A percentile compares a stretch with the other conserved stretches of the same genome.
Conservation (phyloP, 371 early-diverging fungal genomes). For the Smittium culicis region DNA sequence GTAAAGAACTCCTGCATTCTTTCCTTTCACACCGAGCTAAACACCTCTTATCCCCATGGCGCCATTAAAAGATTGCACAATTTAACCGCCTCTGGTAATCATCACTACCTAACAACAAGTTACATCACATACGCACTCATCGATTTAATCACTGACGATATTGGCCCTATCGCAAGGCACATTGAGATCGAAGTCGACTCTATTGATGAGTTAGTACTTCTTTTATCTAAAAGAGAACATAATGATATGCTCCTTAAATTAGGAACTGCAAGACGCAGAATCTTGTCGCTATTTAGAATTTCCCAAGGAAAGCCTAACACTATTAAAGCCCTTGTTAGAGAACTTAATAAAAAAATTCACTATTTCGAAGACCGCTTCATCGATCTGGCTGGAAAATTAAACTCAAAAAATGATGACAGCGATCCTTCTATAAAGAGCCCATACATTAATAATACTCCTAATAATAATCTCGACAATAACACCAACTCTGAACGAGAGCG, state of each 20-base stretch:
- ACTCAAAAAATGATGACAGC: background rate
- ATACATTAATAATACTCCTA: no score
- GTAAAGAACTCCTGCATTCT: constrained; percentile 24
- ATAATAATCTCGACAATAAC: no score
- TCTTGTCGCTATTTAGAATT: constrained; percentile 54
- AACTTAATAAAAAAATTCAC: constrained; percentile 42
- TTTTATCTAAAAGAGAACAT: constrained; percentile 73
- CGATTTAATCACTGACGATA: constrained; percentile 65
- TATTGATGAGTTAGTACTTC: constrained; percentile 76
- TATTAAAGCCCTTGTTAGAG: constrained; percentile 49
- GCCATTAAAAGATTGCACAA: constrained; percentile 15
- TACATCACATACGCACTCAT: constrained; percentile 42
- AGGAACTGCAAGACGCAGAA: constrained; percentile 59
- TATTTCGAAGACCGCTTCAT: constrained; percentile 6
- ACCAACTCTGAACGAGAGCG: background rate
- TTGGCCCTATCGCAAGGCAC: constrained; percentile 54
- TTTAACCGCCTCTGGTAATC: constrained; percentile 10
- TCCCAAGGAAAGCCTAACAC: constrained; percentile 62
- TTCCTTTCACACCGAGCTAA: constrained; percentile 22
- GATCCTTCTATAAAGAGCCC: no score
- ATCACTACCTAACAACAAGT: constrained; percentile 18
- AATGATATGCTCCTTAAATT: constrained; percentile 74
- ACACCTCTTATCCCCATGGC: constrained; percentile 13
- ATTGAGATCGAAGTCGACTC: constrained; percentile 74
- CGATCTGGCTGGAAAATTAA: background rate